Evolutionary conservation across 495 filamentous ascomycete genomes (phyloP).

Genomic region (Xylaria bambusicola): DNA sequence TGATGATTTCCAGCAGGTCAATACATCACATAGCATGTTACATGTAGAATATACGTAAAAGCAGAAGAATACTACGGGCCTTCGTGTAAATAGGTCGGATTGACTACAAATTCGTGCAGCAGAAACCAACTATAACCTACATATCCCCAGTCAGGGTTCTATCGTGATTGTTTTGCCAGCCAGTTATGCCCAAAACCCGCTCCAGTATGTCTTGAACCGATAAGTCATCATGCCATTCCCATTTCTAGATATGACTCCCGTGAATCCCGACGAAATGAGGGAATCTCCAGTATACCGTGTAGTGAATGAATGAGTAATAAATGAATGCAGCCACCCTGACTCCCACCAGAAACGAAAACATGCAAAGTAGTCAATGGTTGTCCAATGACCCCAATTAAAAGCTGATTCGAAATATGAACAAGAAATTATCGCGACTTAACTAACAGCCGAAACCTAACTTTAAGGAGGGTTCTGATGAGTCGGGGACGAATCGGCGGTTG

Average conservation of each 20-base stretch:
- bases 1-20: too few species aligned
- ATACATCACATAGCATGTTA: too few species aligned
- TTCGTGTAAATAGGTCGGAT: too few species aligned
- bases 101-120: too few species aligned
- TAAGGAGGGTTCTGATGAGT: neutral
- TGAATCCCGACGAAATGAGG: neutral
- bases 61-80: too few species aligned
- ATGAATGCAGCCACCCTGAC: constrained; percentile 15
- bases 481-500: neutral
- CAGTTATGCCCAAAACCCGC: neutral
- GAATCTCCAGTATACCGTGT: neutral
- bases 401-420: neutral
- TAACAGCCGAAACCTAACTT: neutral
- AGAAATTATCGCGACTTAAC: neutral
- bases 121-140: too few species aligned
- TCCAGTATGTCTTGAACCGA: neutral
- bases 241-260: neutral
- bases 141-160: neutral
- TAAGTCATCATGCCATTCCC: neutral
- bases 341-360: neutral
- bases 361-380: neutral
- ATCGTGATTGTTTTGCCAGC: neutral
- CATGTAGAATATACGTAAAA: too few species aligned
- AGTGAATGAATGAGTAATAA: constrained; percentile 7
- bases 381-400: neutral